A percentile compares a stretch with the other conserved stretches of the same genome.
Conservation (phyloP, 2,329 filamentous ascomycete genomes). For the Cordyceps cicadae region DNA sequence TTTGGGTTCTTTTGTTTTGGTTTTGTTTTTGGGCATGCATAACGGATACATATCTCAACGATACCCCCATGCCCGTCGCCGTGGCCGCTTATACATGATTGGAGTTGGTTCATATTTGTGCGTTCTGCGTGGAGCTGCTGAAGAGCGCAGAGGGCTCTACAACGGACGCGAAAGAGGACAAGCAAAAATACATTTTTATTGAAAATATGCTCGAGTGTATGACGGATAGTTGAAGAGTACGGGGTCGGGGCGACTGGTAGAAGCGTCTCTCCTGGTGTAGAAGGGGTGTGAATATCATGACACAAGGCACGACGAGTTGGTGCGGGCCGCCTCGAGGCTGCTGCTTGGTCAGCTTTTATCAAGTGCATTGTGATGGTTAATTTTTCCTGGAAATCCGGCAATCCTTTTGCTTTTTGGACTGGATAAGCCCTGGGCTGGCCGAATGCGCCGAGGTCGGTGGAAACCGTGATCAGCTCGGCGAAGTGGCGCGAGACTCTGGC, state of each 20-base stretch:
- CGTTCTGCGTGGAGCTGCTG: not conserved
- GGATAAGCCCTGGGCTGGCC: not conserved
- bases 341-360: not conserved
- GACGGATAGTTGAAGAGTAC: not conserved
- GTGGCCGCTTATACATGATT: constrained; percentile 12
- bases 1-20: not conserved
- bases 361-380: too few species aligned
- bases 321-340: not conserved
- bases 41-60: constrained; percentile 15
- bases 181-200: constrained; percentile 4
- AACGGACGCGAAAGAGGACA: constrained; percentile 6
- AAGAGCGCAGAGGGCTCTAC: not conserved
- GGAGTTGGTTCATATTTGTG: constrained; percentile 11
- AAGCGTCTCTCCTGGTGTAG: not conserved
- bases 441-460: not conserved
- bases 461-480: not conserved
- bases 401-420: not conserved
- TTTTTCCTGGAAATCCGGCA: too few species aligned
- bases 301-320: not conserved
- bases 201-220: not conserved
- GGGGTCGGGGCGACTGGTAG: not conserved
- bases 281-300: not conserved
- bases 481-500: not conserved
- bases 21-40: constrained; percentile 13
- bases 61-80: constrained; percentile 13